Percentiles rank a stretch among this genome's conserved stretches.
Conservation (phyloP, 306 rosid species). For the Astragalus glycyphyllos region DNA sequence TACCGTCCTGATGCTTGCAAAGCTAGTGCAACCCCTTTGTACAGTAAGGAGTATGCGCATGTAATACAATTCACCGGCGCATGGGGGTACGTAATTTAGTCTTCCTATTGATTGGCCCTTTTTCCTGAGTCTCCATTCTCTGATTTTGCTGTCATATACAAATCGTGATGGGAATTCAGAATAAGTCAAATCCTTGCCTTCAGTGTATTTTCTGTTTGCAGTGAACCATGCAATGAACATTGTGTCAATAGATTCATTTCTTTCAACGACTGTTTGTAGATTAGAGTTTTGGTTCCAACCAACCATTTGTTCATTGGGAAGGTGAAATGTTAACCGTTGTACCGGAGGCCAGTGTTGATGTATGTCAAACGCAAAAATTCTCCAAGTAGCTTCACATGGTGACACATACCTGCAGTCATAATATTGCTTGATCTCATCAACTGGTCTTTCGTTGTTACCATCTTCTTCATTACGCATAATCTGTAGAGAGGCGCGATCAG, state of each 20-base stretch:
- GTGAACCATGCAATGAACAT: neutral
- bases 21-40: no score
- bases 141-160: neutral
- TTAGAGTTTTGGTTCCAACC: no score
- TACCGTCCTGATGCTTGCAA: no score
- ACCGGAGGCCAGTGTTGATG: neutral
- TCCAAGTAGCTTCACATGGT: no score
- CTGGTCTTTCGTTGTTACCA: neutral
- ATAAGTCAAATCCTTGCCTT: neutral
- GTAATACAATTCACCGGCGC: no score
- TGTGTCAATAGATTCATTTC: neutral
- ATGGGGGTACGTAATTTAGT: no score
- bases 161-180: neutral
- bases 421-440: neutral
- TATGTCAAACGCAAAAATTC: no score
- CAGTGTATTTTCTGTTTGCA: neutral
- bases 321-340: neutral
- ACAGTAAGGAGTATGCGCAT: no score
- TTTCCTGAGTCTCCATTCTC: neutral
- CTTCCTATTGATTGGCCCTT: neutral
- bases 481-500: neutral
- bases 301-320: neutral
- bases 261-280: neutral
- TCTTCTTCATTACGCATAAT: no score
- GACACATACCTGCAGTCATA: neutral